These are phyloP conservation scores for Termitomyces titanicus DNA, from an alignment of 768 basidiomycete genomes.

Conservation along the genomic window DNA sequence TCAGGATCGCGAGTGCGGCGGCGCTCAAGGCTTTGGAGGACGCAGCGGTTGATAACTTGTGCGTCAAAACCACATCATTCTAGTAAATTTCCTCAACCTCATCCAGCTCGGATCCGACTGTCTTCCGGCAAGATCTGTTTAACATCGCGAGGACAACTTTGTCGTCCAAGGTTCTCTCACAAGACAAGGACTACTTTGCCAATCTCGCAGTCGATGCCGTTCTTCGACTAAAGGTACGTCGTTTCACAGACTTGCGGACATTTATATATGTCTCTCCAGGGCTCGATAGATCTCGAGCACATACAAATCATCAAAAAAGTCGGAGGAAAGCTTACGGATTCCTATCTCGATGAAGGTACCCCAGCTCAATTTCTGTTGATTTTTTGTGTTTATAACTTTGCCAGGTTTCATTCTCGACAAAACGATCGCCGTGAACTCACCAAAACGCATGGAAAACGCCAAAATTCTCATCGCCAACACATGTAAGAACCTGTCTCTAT, in stretches of 20 bases:
- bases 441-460: constrained; percentile 90
- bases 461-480: constrained; percentile 98
- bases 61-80: constrained; percentile 25
- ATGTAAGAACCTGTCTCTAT: constrained; percentile 47
- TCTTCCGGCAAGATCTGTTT: constrained; percentile 87
- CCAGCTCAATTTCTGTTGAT: background rate
- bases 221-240: constrained; percentile 72
- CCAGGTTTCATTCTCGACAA: constrained; percentile 98
- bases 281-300: constrained; percentile 94
- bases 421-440: constrained; percentile 88
- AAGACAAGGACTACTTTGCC: constrained; percentile 97
- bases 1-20: constrained; percentile 83
- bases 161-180: constrained; percentile 92
- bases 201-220: constrained; percentile 98
- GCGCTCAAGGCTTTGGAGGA: constrained; percentile 83
- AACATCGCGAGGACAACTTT: constrained; percentile 96
- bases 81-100: background rate
- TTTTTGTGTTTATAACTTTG: background rate
- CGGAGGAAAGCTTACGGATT: constrained; percentile 97
- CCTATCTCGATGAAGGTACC: constrained; percentile 93
- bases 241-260: background rate
- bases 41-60: constrained; percentile 84
- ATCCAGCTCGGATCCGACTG: constrained; percentile 60
- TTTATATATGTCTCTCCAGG: constrained; percentile 40
- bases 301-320: constrained; percentile 99